A percentile compares a stretch with the other conserved stretches of the same genome.
phyloP scores from a whole-genome alignment of 345 rosid species.

The Brassica napus region Da-Ae NC_063441.1:16835001-16835500 shows the following conservation, averaged over 20 bases:
- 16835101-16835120: constrained; percentile 87
- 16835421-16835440: too few relatives aligned
- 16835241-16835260: constrained; percentile 98
- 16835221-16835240: constrained; percentile 88
- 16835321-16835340: too few relatives aligned
- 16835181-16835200: constrained; percentile 71
- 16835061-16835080: constrained; percentile 79
- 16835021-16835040: constrained; percentile 70
- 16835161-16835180: constrained; percentile 96
- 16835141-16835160: constrained; percentile 98
- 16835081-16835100: constrained; percentile 90
- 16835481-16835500: constrained; percentile 56
- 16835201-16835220: constrained; percentile 83
- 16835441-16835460: neutral
- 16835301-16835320: neutral
- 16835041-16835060: constrained; percentile 64
- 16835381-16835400: neutral
- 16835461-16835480: neutral
- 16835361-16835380: neutral
- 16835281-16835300: too few relatives aligned
- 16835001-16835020: constrained; percentile 30
- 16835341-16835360: neutral
- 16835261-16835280: constrained; percentile 66
- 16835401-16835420: too few relatives aligned
- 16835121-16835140: constrained; percentile 88